A percentile compares a stretch with the other conserved stretches of the same genome.
These are phyloP conservation scores for Citropsis articulata DNA, from an alignment of 345 rosid genomes.

Conservation along the genomic window DNA sequence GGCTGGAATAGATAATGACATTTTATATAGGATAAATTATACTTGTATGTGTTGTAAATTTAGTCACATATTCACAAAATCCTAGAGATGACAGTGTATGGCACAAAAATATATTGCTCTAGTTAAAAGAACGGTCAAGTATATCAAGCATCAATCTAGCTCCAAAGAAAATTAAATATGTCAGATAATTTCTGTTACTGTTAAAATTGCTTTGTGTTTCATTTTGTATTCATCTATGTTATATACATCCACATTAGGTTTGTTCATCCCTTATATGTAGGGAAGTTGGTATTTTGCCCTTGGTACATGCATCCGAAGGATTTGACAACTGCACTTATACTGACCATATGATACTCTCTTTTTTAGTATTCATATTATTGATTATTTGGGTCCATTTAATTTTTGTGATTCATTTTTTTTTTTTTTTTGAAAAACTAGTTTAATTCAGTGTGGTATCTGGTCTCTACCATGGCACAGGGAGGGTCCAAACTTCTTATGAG, in stretches of 20 bases:
- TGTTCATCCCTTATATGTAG: neutral
- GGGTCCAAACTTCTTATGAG: neutral
- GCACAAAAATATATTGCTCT: neutral
- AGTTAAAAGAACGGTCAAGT: neutral
- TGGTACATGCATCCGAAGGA: neutral
- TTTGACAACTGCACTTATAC: neutral
- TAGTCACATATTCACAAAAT: neutral
- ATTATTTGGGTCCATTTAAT: neutral
- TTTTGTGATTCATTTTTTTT: neutral
- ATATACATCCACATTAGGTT: neutral
- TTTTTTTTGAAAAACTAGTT: neutral
- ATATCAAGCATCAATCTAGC: neutral
- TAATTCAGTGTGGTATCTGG: neutral
- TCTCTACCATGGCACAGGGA: neutral
- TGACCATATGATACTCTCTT: neutral
- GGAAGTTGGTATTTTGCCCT: neutral
- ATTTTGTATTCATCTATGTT: neutral
- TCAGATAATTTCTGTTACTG: neutral
- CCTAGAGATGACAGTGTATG: neutral
- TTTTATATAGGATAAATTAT: neutral
- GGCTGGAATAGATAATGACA: neutral
- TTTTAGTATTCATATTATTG: neutral
- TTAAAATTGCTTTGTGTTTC: neutral
- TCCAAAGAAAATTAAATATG: neutral
- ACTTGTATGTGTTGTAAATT: neutral